Conservation (phyloP, 495 filamentous ascomycete genomes). For the Aspergillus cavernicola region DNA sequence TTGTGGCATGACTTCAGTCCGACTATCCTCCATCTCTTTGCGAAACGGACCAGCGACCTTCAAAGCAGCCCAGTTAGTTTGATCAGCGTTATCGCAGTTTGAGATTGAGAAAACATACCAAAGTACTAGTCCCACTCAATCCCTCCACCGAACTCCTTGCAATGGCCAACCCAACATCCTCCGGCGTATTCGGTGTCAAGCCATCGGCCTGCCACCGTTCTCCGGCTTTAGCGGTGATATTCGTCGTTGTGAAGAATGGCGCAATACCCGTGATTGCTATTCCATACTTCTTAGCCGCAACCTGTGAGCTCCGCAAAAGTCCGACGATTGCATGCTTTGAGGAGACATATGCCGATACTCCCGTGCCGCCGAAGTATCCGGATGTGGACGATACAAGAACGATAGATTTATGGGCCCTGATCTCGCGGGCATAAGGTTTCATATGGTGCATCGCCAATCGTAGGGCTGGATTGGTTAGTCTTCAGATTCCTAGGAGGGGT, state of each 20-base stretch:
- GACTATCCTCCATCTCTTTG: not conserved
- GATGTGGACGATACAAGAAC: slow-evolving; percentile 26
- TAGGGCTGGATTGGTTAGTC: slow-evolving; percentile 12
- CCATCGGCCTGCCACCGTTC: slow-evolving; percentile 21
- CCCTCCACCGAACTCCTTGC: slow-evolving; percentile 17
- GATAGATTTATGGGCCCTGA: slow-evolving; percentile 16
- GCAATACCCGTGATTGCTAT: slow-evolving; percentile 28
- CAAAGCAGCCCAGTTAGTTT: not conserved
- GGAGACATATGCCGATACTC: slow-evolving; percentile 26
- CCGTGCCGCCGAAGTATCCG: slow-evolving; percentile 32
- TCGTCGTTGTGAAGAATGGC: slow-evolving; percentile 30
- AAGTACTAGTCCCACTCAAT: slow-evolving; percentile 10
- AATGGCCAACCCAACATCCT: slow-evolving; percentile 23
- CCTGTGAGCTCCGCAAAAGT: slow-evolving; percentile 26
- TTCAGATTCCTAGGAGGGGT: not conserved
- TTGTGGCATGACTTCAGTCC: not conserved
- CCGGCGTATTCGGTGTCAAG: slow-evolving; percentile 22
- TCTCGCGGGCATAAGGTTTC: not conserved
- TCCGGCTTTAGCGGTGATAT: slow-evolving; percentile 21
- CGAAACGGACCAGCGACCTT: not conserved
- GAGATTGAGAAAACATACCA: slow-evolving; percentile 8
- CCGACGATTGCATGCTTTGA: slow-evolving; percentile 33
- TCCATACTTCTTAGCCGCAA: slow-evolving; percentile 11
- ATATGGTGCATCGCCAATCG: slow-evolving; percentile 21
- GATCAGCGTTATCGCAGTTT: no score